phyloP scores from a whole-genome alignment of 257 asterid species.

The Gentiana macrophylla region DNA sequence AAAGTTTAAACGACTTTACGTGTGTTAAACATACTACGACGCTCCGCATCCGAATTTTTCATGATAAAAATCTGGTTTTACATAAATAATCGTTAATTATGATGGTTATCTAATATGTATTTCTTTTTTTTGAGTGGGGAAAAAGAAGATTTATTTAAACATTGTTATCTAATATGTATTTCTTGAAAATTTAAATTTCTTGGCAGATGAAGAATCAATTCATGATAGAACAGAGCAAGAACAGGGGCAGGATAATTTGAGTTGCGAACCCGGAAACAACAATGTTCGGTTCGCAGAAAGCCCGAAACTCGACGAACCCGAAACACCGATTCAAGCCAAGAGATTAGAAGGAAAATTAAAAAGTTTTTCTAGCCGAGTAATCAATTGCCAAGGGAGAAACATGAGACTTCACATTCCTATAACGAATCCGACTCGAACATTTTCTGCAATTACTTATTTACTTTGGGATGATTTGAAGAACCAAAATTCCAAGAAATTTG shows the following conservation, averaged over 20 bases:
- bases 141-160: too few relatives aligned
- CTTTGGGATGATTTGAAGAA: constrained; percentile 75
- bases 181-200: too few relatives aligned
- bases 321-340: constrained; percentile 31
- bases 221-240: constrained; percentile 33
- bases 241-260: constrained; percentile 31
- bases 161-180: too few relatives aligned
- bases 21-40: too few relatives aligned
- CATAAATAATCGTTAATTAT: too few relatives aligned
- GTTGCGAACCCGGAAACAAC: constrained; percentile 19
- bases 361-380: constrained; percentile 31
- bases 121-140: too few relatives aligned
- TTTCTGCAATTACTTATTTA: constrained; percentile 64
- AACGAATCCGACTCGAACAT: constrained; percentile 67
- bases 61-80: too few relatives aligned
- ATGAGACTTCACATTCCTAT: constrained; percentile 71
- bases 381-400: constrained; percentile 51
- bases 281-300: constrained; percentile 19
- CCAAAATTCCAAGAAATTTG: constrained; percentile 67
- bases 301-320: constrained; percentile 32
- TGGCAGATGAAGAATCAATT: constrained; percentile 49
- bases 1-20: too few relatives aligned
- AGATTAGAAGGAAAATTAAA: constrained; percentile 31
- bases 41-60: too few relatives aligned
- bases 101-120: too few relatives aligned